phyloP scores from a whole-genome alignment of 2,329 filamentous ascomycete species.

The Exophiala spinifera region DNA sequence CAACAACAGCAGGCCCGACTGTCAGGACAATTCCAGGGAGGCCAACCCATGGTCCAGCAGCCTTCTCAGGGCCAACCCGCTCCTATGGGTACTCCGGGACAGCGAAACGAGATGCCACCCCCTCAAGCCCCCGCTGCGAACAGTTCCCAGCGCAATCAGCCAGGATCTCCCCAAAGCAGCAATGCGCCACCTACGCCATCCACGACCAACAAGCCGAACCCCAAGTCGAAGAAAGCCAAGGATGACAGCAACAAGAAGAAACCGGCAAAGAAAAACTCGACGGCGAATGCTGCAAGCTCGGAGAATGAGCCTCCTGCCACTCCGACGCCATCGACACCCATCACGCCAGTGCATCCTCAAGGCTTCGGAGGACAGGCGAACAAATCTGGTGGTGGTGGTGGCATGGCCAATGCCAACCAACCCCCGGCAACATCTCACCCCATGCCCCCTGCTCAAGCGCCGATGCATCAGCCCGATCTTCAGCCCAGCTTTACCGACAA shows the following conservation, averaged over 20 bases:
- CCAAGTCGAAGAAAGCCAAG: constrained; percentile 58
- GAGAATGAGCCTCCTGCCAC: constrained; percentile 48
- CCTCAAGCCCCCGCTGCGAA: constrained; percentile 45
- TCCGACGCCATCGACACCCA: constrained; percentile 49
- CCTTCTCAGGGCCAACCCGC: constrained; percentile 43
- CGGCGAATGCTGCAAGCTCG: constrained; percentile 41
- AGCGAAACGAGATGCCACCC: constrained; percentile 53
- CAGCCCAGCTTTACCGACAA: constrained; percentile 24
- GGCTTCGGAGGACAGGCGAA: constrained; percentile 40
- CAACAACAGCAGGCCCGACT: constrained; percentile 38
- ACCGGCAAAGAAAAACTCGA: constrained; percentile 44
- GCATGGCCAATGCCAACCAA: constrained; percentile 32
- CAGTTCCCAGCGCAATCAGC: constrained; percentile 41
- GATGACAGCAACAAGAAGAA: constrained; percentile 49
- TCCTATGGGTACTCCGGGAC: constrained; percentile 55
- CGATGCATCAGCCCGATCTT: constrained; percentile 29
- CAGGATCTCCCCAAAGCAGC: constrained; percentile 43
- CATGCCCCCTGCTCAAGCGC: constrained; percentile 29
- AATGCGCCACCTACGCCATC: constrained; percentile 61
- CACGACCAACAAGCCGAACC: constrained; percentile 56
- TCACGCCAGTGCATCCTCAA: constrained; percentile 47
- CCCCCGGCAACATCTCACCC: constrained; percentile 36
- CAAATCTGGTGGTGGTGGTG: constrained; percentile 36
- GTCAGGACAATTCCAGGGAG: constrained; percentile 35
- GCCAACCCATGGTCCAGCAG: constrained; percentile 50